Conservation (phyloP, 768 basidiomycete genomes). For the Astraeus odoratus region DNA sequence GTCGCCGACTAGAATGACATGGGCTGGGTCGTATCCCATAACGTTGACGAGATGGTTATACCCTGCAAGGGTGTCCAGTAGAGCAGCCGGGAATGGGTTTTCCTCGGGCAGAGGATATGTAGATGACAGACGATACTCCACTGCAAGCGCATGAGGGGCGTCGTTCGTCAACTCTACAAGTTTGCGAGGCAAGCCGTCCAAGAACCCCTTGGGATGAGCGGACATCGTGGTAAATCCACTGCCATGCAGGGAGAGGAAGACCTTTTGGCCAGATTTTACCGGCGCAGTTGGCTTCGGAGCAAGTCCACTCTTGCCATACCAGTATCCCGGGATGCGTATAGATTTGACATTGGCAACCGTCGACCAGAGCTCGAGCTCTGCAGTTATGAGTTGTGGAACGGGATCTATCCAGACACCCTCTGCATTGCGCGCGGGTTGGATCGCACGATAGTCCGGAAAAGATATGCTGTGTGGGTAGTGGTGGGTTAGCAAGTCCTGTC, state of each 20-base stretch:
- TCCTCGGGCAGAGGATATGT: slow-evolving; percentile 9
- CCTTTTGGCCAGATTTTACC: not conserved
- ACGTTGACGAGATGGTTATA: slow-evolving; percentile 27
- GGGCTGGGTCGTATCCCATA: slow-evolving; percentile 22
- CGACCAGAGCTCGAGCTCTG: slow-evolving; percentile 17
- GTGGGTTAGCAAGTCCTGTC: not conserved
- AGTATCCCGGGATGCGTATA: slow-evolving; percentile 23
- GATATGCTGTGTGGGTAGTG: not conserved
- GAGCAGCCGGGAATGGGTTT: slow-evolving; percentile 30
- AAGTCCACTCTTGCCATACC: slow-evolving; percentile 7
- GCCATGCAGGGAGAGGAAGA: not conserved
- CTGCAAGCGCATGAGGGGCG: slow-evolving; percentile 6
- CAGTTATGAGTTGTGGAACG: slow-evolving; percentile 19
- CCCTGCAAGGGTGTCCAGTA: slow-evolving; percentile 31
- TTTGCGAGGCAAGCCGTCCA: not conserved
- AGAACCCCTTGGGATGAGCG: not conserved
- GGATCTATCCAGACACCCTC: slow-evolving; percentile 23
- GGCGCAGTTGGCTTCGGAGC: slow-evolving; percentile 3
- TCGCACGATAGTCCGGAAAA: not conserved
- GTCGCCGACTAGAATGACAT: slow-evolving; percentile 33
- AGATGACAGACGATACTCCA: slow-evolving; percentile 30
- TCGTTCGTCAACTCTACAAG: slow-evolving; percentile 3
- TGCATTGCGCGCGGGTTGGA: not conserved
- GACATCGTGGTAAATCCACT: slow-evolving; percentile 1
- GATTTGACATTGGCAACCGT: slow-evolving; percentile 11